Percentiles rank a stretch among this genome's conserved stretches.
phyloP scores from a whole-genome alignment of 768 basidiomycete genomes.

The Amanita molliuscula region DNA sequence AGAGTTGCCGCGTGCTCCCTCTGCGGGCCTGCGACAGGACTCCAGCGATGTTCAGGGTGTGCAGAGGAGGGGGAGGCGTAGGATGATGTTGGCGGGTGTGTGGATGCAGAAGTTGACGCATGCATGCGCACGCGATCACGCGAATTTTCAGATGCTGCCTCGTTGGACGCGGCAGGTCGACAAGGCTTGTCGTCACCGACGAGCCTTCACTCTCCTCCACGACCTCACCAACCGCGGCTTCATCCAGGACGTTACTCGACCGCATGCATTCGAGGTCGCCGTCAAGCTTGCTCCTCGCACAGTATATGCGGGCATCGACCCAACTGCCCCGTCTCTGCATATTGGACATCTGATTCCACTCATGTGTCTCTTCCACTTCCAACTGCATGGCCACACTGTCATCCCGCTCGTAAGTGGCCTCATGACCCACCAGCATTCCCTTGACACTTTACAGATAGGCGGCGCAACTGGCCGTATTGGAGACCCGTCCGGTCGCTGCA shows the following conservation, averaged over 20 bases:
- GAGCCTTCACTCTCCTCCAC: conserved; percentile 18
- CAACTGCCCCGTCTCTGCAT: conserved; percentile 83
- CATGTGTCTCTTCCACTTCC: conserved; percentile 82
- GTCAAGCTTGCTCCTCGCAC: conserved; percentile 33
- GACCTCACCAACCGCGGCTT: conserved; percentile 37
- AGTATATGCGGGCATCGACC: conserved; percentile 87
- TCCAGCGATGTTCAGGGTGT: too few relatives aligned
- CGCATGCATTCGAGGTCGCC: conserved; percentile 26
- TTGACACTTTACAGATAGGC: conserved; percentile 58
- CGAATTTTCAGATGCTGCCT: background rate
- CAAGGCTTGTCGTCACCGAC: background rate
- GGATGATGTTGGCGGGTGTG: too few relatives aligned
- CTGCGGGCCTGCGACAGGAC: too few relatives aligned
- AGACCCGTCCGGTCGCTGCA: conserved; percentile 85
- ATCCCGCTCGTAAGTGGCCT: conserved; percentile 69
- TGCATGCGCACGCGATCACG: too few relatives aligned
- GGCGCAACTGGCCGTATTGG: conserved; percentile 96
- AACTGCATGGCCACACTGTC: conserved; percentile 68
- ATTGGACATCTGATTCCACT: conserved; percentile 91
- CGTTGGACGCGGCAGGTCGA: background rate
- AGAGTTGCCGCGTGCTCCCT: background rate
- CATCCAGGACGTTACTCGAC: conserved; percentile 40
- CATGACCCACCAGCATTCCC: background rate
- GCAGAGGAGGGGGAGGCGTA: too few relatives aligned
- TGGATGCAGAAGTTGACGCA: too few relatives aligned